These are phyloP conservation scores for Senecio squalidus DNA, from an alignment of 140 eudicot genomes.

Conservation along the genomic window DNA sequence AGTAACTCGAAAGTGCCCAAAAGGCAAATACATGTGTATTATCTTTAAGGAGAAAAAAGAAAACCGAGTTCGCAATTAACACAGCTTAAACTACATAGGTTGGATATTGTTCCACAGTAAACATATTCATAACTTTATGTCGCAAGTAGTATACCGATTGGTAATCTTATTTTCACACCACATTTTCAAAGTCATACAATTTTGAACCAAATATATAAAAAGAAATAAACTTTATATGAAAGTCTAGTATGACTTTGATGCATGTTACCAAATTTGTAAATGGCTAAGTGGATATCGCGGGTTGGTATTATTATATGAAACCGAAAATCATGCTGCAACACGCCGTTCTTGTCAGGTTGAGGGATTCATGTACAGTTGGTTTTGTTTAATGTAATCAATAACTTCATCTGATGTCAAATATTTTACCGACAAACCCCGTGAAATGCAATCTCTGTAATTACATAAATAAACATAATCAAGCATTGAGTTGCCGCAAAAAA, in stretches of 20 bases:
- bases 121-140: no score
- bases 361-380: constrained; percentile 39
- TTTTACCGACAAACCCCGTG: constrained; percentile 74
- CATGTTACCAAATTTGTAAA: neutral
- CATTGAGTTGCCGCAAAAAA: neutral
- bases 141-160: no score
- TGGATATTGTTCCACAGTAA: no score
- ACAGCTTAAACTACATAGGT: no score
- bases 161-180: no score
- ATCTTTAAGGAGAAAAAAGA: no score
- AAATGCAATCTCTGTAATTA: constrained; percentile 65
- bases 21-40: no score
- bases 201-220: no score
- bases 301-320: neutral
- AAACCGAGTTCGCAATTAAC: no score
- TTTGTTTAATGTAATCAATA: constrained; percentile 57
- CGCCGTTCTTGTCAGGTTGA: constrained; percentile 5
- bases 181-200: neutral
- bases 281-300: neutral
- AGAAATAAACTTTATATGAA: neutral
- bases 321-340: no score
- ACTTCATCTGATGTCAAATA: constrained; percentile 82
- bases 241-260: neutral
- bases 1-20: neutral
- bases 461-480: constrained; percentile 1